Evolutionary conservation across 1,284 basidiomycete genomes (phyloP).

Genomic region (Sanghuangporus baumii): DNA sequence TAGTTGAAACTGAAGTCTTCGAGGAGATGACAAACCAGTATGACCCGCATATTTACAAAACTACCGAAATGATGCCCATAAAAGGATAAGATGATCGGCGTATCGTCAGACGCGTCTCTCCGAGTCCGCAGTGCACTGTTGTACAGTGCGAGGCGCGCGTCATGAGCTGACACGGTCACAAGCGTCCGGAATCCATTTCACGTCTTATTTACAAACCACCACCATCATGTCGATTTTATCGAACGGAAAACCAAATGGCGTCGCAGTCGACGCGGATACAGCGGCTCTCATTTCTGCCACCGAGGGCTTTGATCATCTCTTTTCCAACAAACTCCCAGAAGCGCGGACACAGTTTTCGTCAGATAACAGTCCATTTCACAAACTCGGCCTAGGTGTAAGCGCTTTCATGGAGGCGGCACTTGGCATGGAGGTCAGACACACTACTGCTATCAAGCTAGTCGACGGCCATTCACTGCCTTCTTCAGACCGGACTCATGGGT

Average conservation of each 20-base stretch:
- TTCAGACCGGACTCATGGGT: conserved; percentile 43
- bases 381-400: conserved; percentile 65
- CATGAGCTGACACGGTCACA: not conserved
- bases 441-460: not conserved
- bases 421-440: conserved; percentile 64
- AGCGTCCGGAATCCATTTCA: not conserved
- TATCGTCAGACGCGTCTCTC: not conserved
- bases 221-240: not conserved
- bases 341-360: conserved; percentile 46
- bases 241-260: not conserved
- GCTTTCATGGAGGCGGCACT: conserved; percentile 72
- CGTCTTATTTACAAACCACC: not conserved
- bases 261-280: not conserved
- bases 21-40: not conserved
- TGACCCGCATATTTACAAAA: not conserved
- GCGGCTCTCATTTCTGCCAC: conserved; percentile 46
- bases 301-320: conserved; percentile 60
- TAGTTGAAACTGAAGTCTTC: no score
- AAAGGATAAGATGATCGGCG: not conserved
- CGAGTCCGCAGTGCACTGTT: no score
- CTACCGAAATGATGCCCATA: not conserved
- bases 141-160: not conserved
- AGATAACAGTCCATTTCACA: conserved; percentile 59
- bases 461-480: not conserved
- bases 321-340: conserved; percentile 55